These are phyloP conservation scores for Phalaenopsis equestris DNA, from an alignment of 106 monocot species.

Conservation along the genomic window DNA sequence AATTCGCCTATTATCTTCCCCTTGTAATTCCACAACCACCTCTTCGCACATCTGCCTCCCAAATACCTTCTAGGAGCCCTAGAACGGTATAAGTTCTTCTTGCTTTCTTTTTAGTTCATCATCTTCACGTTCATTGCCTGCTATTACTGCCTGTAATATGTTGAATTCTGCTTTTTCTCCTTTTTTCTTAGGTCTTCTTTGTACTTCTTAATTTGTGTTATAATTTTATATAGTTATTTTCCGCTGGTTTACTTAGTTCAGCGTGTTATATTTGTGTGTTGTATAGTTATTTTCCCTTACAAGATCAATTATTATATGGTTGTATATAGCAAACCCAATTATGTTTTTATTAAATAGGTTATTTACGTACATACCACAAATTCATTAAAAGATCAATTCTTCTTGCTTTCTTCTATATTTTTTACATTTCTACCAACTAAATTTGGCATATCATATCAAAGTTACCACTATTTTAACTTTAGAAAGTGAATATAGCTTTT, in stretches of 20 bases:
- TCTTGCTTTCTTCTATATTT: too few relatives aligned
- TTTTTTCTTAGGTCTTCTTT: background rate
- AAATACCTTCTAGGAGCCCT: too few relatives aligned
- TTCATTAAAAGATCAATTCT: too few relatives aligned
- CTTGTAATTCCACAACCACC: too few relatives aligned
- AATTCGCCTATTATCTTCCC: too few relatives aligned
- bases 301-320: background rate
- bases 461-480: too few relatives aligned
- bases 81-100: background rate
- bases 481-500: too few relatives aligned
- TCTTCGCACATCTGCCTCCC: too few relatives aligned
- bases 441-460: too few relatives aligned
- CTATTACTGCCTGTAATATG: background rate
- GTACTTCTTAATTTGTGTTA: background rate
- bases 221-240: background rate
- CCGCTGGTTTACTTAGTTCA: background rate
- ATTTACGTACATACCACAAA: too few relatives aligned
- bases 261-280: background rate
- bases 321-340: background rate
- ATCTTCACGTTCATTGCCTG: background rate
- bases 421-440: too few relatives aligned
- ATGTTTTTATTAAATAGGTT: too few relatives aligned
- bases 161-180: background rate
- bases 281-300: background rate
- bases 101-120: background rate